Percentiles rank a stretch among this genome's conserved stretches.
phyloP scores from a whole-genome alignment of 2,329 filamentous ascomycete genomes.

The Chrysoporthe austroafricana region DNA sequence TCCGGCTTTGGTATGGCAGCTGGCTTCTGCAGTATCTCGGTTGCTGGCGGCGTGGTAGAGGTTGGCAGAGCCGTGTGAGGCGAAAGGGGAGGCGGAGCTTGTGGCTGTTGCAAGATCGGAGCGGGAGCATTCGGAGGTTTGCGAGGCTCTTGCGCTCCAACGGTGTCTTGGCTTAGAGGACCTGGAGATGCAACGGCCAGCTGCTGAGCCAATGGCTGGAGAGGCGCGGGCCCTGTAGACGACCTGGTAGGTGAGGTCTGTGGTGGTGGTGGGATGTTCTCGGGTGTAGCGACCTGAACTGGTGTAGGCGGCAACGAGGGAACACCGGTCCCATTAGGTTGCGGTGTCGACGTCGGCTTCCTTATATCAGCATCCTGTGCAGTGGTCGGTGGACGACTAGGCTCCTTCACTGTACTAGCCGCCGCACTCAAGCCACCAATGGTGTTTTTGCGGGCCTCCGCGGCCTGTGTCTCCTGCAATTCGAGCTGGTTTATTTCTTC shows the following conservation, averaged over 20 bases:
- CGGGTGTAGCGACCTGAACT: slow-evolving; percentile 17
- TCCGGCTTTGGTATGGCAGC: slow-evolving; percentile 38
- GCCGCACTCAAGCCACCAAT: slow-evolving; percentile 20
- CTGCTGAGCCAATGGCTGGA: slow-evolving; percentile 21
- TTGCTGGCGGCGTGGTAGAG: slow-evolving; percentile 33
- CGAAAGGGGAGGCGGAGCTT: slow-evolving; percentile 38
- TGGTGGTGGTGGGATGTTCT: slow-evolving; percentile 12
- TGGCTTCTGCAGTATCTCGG: slow-evolving; percentile 41
- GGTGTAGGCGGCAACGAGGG: slow-evolving; percentile 20
- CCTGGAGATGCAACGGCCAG: slow-evolving; percentile 10
- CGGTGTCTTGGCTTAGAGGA: slow-evolving; percentile 8
- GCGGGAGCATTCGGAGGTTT: slow-evolving; percentile 25
- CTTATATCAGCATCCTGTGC: slow-evolving; percentile 15
- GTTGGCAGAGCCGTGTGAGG: slow-evolving; percentile 34
- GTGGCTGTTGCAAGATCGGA: slow-evolving; percentile 46
- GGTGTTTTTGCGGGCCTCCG: slow-evolving; percentile 28
- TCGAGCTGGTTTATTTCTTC: slow-evolving; percentile 72
- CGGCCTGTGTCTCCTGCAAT: slow-evolving; percentile 41
- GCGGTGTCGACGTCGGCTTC: slow-evolving; percentile 11
- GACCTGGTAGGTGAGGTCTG: slow-evolving; percentile 17
- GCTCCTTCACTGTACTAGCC: slow-evolving; percentile 1
- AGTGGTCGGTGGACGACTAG: slow-evolving; percentile 23
- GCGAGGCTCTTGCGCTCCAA: slow-evolving; percentile 18
- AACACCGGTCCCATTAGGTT: slow-evolving; percentile 27
- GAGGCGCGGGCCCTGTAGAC: slow-evolving; percentile 14